Evolutionary conservation across 2,329 filamentous ascomycete genomes (phyloP).

Genomic region (Grosmannia penicillata): DNA sequence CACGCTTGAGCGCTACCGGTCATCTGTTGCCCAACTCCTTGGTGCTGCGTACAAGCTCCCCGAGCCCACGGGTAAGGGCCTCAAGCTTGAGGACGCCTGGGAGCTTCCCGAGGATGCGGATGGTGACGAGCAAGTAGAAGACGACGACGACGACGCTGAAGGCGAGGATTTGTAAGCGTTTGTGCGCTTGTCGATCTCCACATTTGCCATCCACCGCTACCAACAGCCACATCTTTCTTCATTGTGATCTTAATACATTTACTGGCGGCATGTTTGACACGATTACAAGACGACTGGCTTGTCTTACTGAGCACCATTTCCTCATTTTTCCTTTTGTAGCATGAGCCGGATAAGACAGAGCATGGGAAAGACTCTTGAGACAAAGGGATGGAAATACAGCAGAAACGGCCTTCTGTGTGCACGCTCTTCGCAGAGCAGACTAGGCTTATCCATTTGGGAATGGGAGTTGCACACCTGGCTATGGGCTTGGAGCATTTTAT

Average conservation of each 20-base stretch:
- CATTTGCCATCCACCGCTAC: background rate
- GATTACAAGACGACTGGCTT: background rate
- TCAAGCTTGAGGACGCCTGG: slow-evolving; percentile 73
- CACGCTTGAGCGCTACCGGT: slow-evolving; percentile 37
- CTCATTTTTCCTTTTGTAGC: background rate
- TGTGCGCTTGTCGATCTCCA: background rate
- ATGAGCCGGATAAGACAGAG: too few relatives aligned
- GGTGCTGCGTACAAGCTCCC: slow-evolving; percentile 29
- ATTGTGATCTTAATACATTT: too few relatives aligned
- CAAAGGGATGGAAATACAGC: too few relatives aligned
- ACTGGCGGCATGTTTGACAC: background rate
- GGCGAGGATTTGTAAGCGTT: background rate
- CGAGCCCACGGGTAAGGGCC: slow-evolving; percentile 49
- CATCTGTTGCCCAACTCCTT: slow-evolving; percentile 38
- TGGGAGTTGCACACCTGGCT: too few relatives aligned
- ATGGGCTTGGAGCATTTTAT: too few relatives aligned
- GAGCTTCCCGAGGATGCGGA: slow-evolving; percentile 50
- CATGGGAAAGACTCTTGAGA: too few relatives aligned
- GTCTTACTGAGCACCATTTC: background rate
- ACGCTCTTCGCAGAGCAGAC: too few relatives aligned
- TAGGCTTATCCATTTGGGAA: too few relatives aligned
- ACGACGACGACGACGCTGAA: slow-evolving; percentile 15
- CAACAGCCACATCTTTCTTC: background rate
- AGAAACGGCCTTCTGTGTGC: too few relatives aligned
- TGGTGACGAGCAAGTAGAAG: slow-evolving; percentile 36